These are phyloP conservation scores for Actinomucor elegans DNA, from an alignment of 371 early-diverging fungal species.

Conservation along the genomic window DNA sequence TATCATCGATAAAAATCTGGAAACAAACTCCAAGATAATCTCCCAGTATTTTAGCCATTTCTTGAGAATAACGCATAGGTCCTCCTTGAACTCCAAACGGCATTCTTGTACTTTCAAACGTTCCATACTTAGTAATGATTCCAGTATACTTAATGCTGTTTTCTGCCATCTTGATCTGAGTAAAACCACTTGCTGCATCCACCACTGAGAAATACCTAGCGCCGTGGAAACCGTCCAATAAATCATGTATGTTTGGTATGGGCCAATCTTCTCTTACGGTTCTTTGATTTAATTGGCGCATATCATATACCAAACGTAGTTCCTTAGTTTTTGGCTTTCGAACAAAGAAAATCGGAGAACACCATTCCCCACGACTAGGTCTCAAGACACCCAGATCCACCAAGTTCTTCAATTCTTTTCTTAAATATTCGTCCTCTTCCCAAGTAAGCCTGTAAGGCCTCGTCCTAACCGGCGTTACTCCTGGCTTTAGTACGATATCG, in stretches of 20 bases:
- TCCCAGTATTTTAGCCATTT: neutral
- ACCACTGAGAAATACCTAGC: neutral
- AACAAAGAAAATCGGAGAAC: slow-evolving; percentile 40
- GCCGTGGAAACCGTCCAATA: slow-evolving; percentile 23
- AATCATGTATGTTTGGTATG: slow-evolving; percentile 34
- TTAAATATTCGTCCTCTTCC: neutral
- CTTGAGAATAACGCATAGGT: neutral
- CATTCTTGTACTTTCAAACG: slow-evolving; percentile 48
- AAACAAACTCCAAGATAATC: neutral
- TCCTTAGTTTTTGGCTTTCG: slow-evolving; percentile 42
- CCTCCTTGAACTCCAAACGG: slow-evolving; percentile 40
- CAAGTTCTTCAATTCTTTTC: slow-evolving; percentile 2
- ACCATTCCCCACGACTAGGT: slow-evolving; percentile 4
- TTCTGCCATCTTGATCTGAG: too few relatives aligned
- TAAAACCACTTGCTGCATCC: slow-evolving; percentile 29
- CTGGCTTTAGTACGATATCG: neutral
- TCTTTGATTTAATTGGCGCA: slow-evolving; percentile 30
- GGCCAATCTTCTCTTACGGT: slow-evolving; percentile 37
- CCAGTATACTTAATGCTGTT: too few relatives aligned
- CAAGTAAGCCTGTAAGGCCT: neutral
- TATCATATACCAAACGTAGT: slow-evolving; percentile 28
- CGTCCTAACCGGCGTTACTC: neutral
- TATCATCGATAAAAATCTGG: slow-evolving; percentile 14
- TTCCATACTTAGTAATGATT: slow-evolving; percentile 42
- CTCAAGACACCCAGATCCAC: slow-evolving; percentile 8